A percentile compares a stretch with the other conserved stretches of the same genome.
Conservation (phyloP, 768 basidiomycete species). For the Goffeauzyma gilvescens region DNA sequence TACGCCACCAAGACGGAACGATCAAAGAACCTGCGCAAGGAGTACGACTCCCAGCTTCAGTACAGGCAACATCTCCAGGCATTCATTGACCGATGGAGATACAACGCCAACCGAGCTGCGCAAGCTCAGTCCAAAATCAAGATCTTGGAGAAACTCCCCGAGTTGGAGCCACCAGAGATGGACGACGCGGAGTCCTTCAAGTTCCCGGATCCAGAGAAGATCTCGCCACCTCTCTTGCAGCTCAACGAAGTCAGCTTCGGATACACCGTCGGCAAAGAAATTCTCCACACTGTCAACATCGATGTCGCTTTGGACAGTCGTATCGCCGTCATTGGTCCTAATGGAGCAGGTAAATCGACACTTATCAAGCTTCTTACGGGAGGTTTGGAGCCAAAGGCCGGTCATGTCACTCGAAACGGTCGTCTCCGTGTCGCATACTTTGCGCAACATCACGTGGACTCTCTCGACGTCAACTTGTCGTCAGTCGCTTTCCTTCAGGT, state of each 20-base stretch:
- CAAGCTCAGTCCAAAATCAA: conserved; percentile 66
- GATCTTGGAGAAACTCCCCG: conserved; percentile 71
- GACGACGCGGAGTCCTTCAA: conserved; percentile 88
- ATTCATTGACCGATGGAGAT: conserved; percentile 95
- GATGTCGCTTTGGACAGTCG: conserved; percentile 87
- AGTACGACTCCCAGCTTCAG: conserved; percentile 89
- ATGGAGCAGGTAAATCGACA: conserved; percentile 92
- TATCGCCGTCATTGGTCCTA: conserved; percentile 85
- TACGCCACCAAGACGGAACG: conserved; percentile 96
- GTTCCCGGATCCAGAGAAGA: conserved; percentile 94
- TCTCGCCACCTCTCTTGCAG: conserved; percentile 85
- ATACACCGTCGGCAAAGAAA: conserved; percentile 54
- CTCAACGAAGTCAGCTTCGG: conserved; percentile 80
- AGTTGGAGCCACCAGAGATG: conserved; percentile 74
- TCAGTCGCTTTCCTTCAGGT: conserved; percentile 84
- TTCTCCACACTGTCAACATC: conserved; percentile 63
- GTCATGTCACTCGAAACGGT: conserved; percentile 76
- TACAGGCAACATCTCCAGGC: conserved; percentile 76
- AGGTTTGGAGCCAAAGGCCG: conserved; percentile 52
- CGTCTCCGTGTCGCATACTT: conserved; percentile 48
- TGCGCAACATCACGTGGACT: conserved; percentile 64
- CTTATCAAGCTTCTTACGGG: conserved; percentile 82
- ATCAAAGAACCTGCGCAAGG: conserved; percentile 65
- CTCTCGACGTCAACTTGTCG: conserved; percentile 59
- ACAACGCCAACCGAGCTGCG: conserved; percentile 86